These are phyloP conservation scores for Spatholobus suberectus DNA, from an alignment of 306 rosid genomes.

Conservation along the genomic window DNA sequence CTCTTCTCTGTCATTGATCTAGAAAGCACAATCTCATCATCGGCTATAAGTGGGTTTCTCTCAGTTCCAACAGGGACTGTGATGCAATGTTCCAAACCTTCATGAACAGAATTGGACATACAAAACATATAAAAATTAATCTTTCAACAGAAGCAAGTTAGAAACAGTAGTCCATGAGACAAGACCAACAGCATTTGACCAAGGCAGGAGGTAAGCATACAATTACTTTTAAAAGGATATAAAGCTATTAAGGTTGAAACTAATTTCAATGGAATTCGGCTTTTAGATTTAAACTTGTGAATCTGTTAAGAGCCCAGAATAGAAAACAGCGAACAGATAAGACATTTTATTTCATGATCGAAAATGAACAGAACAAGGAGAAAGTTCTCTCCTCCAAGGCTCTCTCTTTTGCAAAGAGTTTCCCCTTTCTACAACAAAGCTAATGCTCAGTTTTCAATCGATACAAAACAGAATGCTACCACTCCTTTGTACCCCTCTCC, in stretches of 20 bases:
- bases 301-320: not conserved
- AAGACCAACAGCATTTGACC: constrained; percentile 11
- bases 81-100: constrained; percentile 65
- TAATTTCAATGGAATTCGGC: not conserved
- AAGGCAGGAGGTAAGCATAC: not conserved
- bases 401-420: not conserved
- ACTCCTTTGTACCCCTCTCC: not conserved
- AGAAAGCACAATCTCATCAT: constrained; percentile 50
- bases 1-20: constrained; percentile 80
- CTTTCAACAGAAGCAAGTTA: constrained; percentile 33
- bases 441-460: not conserved
- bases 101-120: constrained; percentile 48
- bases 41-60: constrained; percentile 52
- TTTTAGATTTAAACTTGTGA: constrained; percentile 24
- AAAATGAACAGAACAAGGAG: not conserved
- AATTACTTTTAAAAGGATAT: not conserved
- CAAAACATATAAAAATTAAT: constrained; percentile 27
- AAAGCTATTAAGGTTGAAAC: constrained; percentile 7
- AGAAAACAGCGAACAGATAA: not conserved
- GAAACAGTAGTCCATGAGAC: constrained; percentile 18
- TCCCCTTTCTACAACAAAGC: not conserved
- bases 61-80: constrained; percentile 55
- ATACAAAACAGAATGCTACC: not conserved
- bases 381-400: not conserved
- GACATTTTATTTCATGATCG: not conserved